A percentile compares a stretch with the other conserved stretches of the same genome.
Evolutionary conservation across 1,139 yeast genomes (phyloP).

Genomic region (Taphrina communis): DNA sequence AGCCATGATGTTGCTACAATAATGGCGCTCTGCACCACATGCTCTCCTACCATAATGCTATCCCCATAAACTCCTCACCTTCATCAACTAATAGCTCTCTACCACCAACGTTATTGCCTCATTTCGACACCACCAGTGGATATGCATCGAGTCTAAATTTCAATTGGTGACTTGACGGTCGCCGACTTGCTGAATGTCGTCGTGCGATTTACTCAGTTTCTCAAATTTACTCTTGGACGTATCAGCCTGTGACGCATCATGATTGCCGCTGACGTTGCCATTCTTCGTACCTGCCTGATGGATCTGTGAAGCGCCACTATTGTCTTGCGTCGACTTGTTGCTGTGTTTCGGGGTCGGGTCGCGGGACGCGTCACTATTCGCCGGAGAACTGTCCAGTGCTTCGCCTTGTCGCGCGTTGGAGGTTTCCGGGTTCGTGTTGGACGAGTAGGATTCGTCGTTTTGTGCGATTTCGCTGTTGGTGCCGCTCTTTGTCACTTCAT

Average conservation of each 20-base stretch:
- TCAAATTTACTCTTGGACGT: constrained; percentile 35
- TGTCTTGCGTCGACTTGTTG: constrained; percentile 16
- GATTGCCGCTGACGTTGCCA: constrained; percentile 1
- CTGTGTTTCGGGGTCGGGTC: constrained; percentile 16
- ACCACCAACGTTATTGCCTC: no score
- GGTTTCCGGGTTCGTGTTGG: constrained; percentile 29
- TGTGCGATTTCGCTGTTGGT: constrained; percentile 31
- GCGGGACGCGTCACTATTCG: constrained; percentile 22
- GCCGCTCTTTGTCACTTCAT: constrained; percentile 33
- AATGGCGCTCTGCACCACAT: no score
- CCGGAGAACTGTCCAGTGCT: constrained; percentile 37
- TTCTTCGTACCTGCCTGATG: constrained; percentile 10
- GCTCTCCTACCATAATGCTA: no score
- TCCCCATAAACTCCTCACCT: no score
- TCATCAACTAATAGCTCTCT: no score
- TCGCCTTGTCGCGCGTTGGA: constrained; percentile 27
- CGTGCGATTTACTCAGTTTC: constrained; percentile 21
- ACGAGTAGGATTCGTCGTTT: constrained; percentile 31
- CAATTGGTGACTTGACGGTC: constrained; percentile 20
- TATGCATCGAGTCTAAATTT: no score
- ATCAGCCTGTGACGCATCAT: constrained; percentile 18
- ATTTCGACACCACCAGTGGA: no score
- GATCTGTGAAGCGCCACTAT: neutral
- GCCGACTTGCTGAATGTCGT: constrained; percentile 24
- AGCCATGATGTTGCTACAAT: no score